A percentile compares a stretch with the other conserved stretches of the same genome.
Conservation (phyloP, 768 basidiomycete genomes). For the Leccinellum albellum region DNA sequence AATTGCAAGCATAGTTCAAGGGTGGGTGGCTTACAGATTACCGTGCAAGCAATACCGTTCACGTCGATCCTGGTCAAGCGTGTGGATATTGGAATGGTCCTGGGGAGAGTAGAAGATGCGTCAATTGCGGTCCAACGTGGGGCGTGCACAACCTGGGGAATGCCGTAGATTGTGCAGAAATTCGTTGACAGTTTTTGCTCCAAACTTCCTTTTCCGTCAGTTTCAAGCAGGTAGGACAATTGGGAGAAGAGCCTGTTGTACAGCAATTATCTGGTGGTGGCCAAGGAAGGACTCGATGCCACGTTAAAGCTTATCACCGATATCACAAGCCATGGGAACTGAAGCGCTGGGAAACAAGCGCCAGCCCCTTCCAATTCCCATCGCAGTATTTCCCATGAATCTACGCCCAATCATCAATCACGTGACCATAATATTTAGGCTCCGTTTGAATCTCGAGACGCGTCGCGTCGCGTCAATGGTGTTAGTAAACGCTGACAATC, state of each 20-base stretch:
- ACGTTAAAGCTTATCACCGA: not conserved
- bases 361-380: not conserved
- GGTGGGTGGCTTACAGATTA: not conserved
- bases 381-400: not conserved
- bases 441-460: conserved; percentile 26
- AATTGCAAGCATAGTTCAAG: not conserved
- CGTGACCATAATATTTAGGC: conserved; percentile 16
- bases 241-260: too few relatives aligned
- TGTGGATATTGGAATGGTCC: not conserved
- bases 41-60: not conserved
- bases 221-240: not conserved
- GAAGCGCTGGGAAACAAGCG: conserved; percentile 16
- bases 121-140: not conserved
- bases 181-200: conserved; percentile 4
- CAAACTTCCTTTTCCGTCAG: conserved; percentile 19
- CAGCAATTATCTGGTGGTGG: not conserved
- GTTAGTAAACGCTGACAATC: conserved; percentile 12
- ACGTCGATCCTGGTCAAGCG: not conserved
- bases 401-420: not conserved
- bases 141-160: conserved; percentile 1
- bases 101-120: not conserved
- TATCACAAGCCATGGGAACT: not conserved
- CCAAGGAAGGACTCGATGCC: not conserved
- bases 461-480: conserved; percentile 30
- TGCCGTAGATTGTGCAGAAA: conserved; percentile 13